Base-by-base conservation (phyloP, 768 basidiomycete species). In the Megacollybia marginata region DNA sequence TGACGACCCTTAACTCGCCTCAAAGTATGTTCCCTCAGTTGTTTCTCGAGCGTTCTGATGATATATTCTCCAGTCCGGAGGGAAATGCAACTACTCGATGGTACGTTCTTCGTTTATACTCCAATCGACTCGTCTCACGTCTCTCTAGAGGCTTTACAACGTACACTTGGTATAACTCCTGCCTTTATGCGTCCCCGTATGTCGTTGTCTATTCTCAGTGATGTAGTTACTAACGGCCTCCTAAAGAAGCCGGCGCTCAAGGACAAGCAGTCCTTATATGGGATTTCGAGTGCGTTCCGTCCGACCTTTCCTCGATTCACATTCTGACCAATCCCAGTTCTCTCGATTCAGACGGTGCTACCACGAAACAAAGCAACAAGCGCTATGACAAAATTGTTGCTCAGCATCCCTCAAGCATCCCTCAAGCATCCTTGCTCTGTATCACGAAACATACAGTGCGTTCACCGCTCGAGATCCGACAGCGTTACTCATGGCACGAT, bases 121-220 rank as follows among this genome's bases (percentile, higher is more conserved):
- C 13, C 20, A 48, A 10, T n/a, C n/a, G n/a, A n/a, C n/a, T 9
- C 19, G 45, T 23, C 33, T 16, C 18, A n/a, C 40, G 20, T 33
- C 43, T 46, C n/a, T 9, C n/a, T 48, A 73, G 71, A 66, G 64
- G 73, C 73, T 19, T 54, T 74, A 7, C 56, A 64, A 36, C 69
- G 65, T n/a, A n/a, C n/a, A n/a, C 73, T 20, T 71, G 75, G 50
- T 71, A 73, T n/a, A n/a, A n/a, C n/a, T n/a, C n/a, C n/a, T n/a
- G n/a, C n/a, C n/a, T n/a, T n/a, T n/a, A n/a, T n/a, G 71, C 68
- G 75, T 31, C 74, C 75, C 44, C 75, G 71, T 71, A 55, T 48
- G 65, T 57, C 23, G 18, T 9, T 1, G 44, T 33, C 19, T 48
- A 20, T 10, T 2, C 44, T 33, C 23, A 43, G 20, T 38, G 32